These are phyloP conservation scores for Gynochthodes officinalis DNA, from an alignment of 257 asterid genomes.

Conservation along the genomic window DNA sequence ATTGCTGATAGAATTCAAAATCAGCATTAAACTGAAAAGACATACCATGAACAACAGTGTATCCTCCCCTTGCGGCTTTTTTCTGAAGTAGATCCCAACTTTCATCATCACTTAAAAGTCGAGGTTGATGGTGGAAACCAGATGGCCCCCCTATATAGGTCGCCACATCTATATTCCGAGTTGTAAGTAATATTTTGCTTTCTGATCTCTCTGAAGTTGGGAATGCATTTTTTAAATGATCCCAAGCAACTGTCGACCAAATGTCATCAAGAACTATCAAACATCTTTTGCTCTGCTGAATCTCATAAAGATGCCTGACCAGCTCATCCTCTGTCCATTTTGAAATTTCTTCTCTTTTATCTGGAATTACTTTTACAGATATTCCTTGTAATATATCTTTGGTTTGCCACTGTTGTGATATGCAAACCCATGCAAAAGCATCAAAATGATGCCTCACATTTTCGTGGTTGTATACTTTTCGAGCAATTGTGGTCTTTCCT, in stretches of 20 bases:
- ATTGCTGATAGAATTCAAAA: too few species aligned
- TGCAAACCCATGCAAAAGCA: too few species aligned
- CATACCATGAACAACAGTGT: background rate
- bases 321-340: constrained; percentile 34
- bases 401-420: too few species aligned
- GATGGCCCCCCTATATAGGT: constrained; percentile 13
- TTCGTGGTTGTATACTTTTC: constrained; percentile 32
- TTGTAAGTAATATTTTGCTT: background rate
- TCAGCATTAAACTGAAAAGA: too few species aligned
- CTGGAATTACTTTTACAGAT: constrained; percentile 38
- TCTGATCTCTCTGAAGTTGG: background rate
- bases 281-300: too few species aligned
- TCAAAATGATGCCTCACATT: too few species aligned
- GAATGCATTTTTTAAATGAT: too few species aligned
- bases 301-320: constrained; percentile 30
- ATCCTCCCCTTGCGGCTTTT: background rate
- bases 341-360: constrained; percentile 20
- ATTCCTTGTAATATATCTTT: too few species aligned
- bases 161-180: background rate
- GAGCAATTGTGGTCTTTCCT: constrained; percentile 43
- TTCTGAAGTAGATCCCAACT: background rate
- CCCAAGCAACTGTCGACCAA: too few species aligned
- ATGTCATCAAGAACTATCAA: too few species aligned
- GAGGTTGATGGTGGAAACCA: constrained; percentile 27
- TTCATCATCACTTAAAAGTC: constrained; percentile 21